A percentile compares a stretch with the other conserved stretches of the same genome.
phyloP scores from a whole-genome alignment of 768 basidiomycete genomes.

The Leucogyrophana mollusca region DNA sequence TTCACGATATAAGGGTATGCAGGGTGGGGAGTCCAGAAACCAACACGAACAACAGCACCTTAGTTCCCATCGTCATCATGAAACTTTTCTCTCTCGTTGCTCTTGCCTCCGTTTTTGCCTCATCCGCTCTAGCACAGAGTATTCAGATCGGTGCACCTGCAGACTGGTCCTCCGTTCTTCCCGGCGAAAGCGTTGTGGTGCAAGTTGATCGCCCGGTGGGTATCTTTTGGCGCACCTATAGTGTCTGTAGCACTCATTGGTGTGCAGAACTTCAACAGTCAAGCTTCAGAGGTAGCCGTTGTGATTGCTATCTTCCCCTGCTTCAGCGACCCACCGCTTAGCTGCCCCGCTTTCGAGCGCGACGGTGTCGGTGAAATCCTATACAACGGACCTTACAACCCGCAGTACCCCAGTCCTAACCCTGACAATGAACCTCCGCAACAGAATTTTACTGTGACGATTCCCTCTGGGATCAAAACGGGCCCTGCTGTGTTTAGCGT shows the following conservation, averaged over 20 bases:
- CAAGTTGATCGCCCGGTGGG: conserved; percentile 33
- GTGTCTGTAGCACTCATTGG: too few species aligned
- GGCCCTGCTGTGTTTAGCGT: background rate
- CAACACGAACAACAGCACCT: too few species aligned
- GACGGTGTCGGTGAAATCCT: conserved; percentile 1
- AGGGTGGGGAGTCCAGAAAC: too few species aligned
- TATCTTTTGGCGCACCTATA: background rate
- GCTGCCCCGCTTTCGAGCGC: background rate
- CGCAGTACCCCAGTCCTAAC: background rate
- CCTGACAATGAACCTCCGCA: background rate
- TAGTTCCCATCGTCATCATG: too few species aligned
- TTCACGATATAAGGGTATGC: too few species aligned
- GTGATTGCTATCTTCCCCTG: conserved; percentile 5
- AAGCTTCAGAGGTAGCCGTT: conserved; percentile 6
- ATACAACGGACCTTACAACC: background rate
- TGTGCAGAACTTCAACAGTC: too few species aligned
- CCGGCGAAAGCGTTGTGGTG: conserved; percentile 30
- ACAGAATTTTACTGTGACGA: conserved; percentile 2
- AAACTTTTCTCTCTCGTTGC: too few species aligned
- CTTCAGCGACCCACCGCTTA: background rate
- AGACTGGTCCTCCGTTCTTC: conserved; percentile 14
- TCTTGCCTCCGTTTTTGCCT: conserved; percentile 12
- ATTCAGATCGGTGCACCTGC: conserved; percentile 31
- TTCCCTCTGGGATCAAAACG: background rate
- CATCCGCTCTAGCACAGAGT: conserved; percentile 24